Evolutionary conservation across 192 early-diverging fungal genomes (phyloP).

Genomic region (Coemansia sp.): DNA sequence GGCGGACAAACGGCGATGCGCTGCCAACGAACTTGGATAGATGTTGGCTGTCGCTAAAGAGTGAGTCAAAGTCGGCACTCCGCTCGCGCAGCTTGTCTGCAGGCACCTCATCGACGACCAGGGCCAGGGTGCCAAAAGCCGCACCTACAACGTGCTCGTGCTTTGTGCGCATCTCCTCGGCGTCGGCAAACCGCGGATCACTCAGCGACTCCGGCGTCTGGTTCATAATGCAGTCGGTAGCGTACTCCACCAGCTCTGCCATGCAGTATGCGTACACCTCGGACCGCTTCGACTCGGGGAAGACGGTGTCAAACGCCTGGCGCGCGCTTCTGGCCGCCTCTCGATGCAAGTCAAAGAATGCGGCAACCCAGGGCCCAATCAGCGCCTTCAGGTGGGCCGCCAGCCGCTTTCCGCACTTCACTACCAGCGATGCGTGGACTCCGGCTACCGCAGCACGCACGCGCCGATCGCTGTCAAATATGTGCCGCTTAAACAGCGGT

Average conservation of each 20-base stretch:
- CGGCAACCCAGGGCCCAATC: constrained; percentile 79
- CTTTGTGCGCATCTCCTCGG: constrained; percentile 44
- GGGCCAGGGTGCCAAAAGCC: constrained; percentile 38
- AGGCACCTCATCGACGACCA: constrained; percentile 38
- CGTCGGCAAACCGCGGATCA: constrained; percentile 46
- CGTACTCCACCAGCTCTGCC: constrained; percentile 68
- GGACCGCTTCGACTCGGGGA: constrained; percentile 71
- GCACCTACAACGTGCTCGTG: constrained; percentile 43
- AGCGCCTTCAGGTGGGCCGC: constrained; percentile 80
- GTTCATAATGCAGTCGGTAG: constrained; percentile 65
- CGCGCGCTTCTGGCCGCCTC: constrained; percentile 71
- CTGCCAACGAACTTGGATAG: constrained; percentile 19
- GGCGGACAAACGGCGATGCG: constrained; percentile 34
- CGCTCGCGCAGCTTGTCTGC: constrained; percentile 13
- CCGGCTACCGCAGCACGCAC: constrained; percentile 69
- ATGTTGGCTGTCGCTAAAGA: constrained; percentile 15
- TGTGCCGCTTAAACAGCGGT: constrained; percentile 25
- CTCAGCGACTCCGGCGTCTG: constrained; percentile 83
- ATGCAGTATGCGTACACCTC: constrained; percentile 80
- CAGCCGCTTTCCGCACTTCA: constrained; percentile 68
- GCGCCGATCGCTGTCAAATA: constrained; percentile 80
- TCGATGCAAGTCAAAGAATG: constrained; percentile 76
- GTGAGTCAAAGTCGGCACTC: constrained; percentile 37
- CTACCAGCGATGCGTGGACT: constrained; percentile 68
- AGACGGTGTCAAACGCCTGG: constrained; percentile 62